Base-by-base conservation (phyloP, 192 early-diverging fungal genomes). In the Podila horticola region DNA sequence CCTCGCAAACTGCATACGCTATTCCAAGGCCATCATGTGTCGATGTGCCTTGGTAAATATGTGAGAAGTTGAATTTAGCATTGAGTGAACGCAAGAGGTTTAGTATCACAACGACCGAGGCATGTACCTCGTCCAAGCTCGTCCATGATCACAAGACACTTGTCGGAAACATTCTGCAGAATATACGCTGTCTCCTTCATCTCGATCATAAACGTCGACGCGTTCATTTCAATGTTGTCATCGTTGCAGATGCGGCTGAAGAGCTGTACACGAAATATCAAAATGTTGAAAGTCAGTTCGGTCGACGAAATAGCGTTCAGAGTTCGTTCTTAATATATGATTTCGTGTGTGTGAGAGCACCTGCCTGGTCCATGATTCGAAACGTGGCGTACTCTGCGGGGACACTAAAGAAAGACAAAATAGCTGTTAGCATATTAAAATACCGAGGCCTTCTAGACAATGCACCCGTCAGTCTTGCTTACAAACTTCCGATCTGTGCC, bases 171-270 rank as follows among this genome's bases (percentile, higher is more conserved):
- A 71, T 93, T 89, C 58, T 93, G 84, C 66, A 98, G 75, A 69
- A 98, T 95, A 60, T 89, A 92, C 10, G 94, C 87, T 0, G 92
- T 91, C 70, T 97, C 97, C 59, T 86, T 85, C 95, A 97, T 97
- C 64, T 98, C 97, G 10, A 88, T 75, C 87, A 95, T 89, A 79
- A 97, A 98, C 1, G 94, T 89, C 5, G 94, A 95, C 33, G 90
- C 87, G 31, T 86, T 87, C 5, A 79, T 77, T 20, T 90, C 75
- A 13, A 91, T 71, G 50, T 77, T 87, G 71, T 93, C 87, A 67
- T 93, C 91, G 67, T 89, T 92, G 57, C 92, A 92, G 67, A 95
- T 92, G 7, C 95, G 86, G 7, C 94, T 90, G 67, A 97, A 91
- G 0, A 96, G 62, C 76, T 91, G 28, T 62, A 5, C 50, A 24